Evolutionary conservation across 2,329 filamentous ascomycete species (phyloP).

Genomic region (Ophiostoma quercus): DNA sequence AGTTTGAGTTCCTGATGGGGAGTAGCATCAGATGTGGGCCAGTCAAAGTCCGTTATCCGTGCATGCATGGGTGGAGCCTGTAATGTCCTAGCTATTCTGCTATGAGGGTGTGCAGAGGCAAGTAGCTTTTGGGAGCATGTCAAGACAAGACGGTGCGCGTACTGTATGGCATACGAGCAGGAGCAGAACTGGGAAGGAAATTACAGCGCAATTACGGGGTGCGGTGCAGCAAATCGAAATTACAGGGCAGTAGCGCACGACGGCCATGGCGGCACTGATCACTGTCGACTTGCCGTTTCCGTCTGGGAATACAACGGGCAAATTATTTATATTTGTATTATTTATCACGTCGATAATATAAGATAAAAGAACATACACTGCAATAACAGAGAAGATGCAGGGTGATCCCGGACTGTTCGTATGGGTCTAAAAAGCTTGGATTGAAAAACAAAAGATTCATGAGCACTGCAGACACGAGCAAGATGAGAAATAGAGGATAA

Average conservation of each 20-base stretch:
- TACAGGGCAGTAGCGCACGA: neutral
- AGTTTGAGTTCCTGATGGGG: slow-evolving; percentile 18
- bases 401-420: neutral
- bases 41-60: slow-evolving; percentile 24
- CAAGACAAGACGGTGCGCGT: neutral
- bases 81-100: slow-evolving; percentile 2
- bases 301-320: neutral
- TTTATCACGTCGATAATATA: too few species aligned
- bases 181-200: neutral
- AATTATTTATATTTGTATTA: neutral
- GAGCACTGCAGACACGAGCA: neutral
- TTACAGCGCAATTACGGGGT: neutral
- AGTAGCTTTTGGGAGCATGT: neutral
- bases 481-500: too few species aligned
- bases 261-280: slow-evolving; percentile 1
- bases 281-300: neutral
- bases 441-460: neutral
- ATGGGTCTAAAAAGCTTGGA: slow-evolving; percentile 16
- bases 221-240: neutral
- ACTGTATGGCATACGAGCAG: neutral
- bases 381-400: neutral
- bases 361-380: too few species aligned
- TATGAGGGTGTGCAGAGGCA: neutral
- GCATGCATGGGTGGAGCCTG: slow-evolving; percentile 19
- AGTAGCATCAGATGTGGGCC: slow-evolving; percentile 21